Percentiles rank a stretch among this genome's conserved stretches.
These are phyloP conservation scores for Termitomyces titanicus DNA, from an alignment of 768 basidiomycete species.

Conservation along the genomic window DNA sequence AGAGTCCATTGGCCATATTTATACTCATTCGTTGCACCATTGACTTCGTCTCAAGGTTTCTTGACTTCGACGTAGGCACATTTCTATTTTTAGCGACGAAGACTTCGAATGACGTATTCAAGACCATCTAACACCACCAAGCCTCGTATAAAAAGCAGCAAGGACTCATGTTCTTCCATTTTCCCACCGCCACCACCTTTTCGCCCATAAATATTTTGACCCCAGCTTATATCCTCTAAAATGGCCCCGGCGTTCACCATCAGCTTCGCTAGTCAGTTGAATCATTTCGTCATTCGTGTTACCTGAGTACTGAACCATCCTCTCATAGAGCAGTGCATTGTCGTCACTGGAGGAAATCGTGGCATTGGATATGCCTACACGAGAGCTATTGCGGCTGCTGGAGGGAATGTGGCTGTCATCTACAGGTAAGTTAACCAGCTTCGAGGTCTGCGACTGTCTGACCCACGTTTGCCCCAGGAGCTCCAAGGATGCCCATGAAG, in stretches of 20 bases:
- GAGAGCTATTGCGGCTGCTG: constrained; percentile 49
- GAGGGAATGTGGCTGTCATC: constrained; percentile 58
- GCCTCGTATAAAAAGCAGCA: neutral
- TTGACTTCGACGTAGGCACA: neutral
- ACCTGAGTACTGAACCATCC: neutral
- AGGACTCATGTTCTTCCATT: neutral
- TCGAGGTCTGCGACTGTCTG: too few relatives aligned
- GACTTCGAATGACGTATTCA: neutral
- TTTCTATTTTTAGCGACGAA: neutral
- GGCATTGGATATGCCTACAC: constrained; percentile 59
- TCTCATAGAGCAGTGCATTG: constrained; percentile 39
- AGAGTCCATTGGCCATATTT: neutral
- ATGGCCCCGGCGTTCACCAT: constrained; percentile 18
- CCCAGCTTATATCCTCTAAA: neutral
- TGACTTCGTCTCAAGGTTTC: too few relatives aligned
- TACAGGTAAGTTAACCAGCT: constrained; percentile 36
- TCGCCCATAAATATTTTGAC: neutral
- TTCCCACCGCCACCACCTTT: neutral
- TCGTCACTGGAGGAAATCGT: constrained; percentile 61
- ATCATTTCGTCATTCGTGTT: neutral
- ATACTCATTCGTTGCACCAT: too few relatives aligned
- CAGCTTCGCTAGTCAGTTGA: constrained; percentile 25
- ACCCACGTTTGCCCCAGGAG: constrained; percentile 26
- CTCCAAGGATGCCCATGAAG: constrained; percentile 43
- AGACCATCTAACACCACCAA: neutral